A percentile compares a stretch with the other conserved stretches of the same genome.
These are phyloP conservation scores for Sugiyamaella smithiae DNA, from an alignment of 805 yeast genomes.

Conservation along the genomic window DNA sequence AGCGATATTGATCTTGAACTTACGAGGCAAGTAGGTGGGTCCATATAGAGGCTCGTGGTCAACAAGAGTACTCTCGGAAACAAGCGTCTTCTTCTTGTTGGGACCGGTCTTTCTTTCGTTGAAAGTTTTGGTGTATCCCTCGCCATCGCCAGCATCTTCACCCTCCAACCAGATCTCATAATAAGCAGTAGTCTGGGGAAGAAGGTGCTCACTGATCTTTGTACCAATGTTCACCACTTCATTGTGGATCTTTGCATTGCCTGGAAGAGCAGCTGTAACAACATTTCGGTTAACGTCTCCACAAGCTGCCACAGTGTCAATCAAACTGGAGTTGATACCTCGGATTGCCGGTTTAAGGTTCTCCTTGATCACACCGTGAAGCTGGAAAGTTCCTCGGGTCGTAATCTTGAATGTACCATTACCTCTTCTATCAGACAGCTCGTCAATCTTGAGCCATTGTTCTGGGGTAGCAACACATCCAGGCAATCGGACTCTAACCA, in stretches of 20 bases:
- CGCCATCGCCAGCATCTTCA: conserved; percentile 65
- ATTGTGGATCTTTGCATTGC: conserved; percentile 73
- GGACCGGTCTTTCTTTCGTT: conserved; percentile 72
- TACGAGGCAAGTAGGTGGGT: conserved; percentile 85
- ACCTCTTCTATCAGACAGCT: conserved; percentile 74
- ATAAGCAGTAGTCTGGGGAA: conserved; percentile 92
- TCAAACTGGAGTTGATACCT: conserved; percentile 83
- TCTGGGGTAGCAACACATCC: conserved; percentile 86
- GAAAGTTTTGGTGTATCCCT: conserved; percentile 62
- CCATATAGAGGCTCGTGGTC: conserved; percentile 86
- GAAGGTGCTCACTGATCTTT: conserved; percentile 70
- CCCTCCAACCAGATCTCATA: conserved; percentile 97
- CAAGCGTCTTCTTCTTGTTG: conserved; percentile 72
- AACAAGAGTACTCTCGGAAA: conserved; percentile 81
- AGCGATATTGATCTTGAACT: conserved; percentile 90
- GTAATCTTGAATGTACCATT: conserved; percentile 93
- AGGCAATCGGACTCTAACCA: conserved; percentile 94
- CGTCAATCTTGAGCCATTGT: conserved; percentile 86
- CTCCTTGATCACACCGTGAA: conserved; percentile 91
- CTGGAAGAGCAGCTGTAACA: conserved; percentile 86
- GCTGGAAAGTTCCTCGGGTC: conserved; percentile 94
- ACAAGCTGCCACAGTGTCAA: conserved; percentile 97
- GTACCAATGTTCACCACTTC: conserved; percentile 65
- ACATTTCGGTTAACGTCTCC: conserved; percentile 98
- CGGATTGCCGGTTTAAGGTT: conserved; percentile 86